These are phyloP conservation scores for Botrytis galanthina DNA, from an alignment of 2,329 filamentous ascomycete genomes.

Conservation along the genomic window DNA sequence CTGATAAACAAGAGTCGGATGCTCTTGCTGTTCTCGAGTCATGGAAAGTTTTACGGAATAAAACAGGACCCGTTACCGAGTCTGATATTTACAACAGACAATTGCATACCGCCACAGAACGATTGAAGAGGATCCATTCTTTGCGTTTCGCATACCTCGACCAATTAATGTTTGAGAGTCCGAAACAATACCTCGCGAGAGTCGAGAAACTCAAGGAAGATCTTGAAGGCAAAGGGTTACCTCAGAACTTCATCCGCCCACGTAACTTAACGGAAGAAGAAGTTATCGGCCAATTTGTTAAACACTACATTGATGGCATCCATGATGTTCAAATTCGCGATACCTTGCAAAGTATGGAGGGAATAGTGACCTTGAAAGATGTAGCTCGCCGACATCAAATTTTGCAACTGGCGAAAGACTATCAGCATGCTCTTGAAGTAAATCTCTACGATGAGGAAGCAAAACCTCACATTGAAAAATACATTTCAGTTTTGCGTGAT, in stretches of 20 bases:
- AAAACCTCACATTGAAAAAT: slow-evolving; percentile 44
- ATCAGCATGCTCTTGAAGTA: slow-evolving; percentile 52
- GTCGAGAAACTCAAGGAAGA: slow-evolving; percentile 43
- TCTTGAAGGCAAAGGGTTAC: slow-evolving; percentile 34
- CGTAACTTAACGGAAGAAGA: slow-evolving; percentile 20
- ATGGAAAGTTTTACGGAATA: slow-evolving; percentile 45
- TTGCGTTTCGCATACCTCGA: slow-evolving; percentile 54
- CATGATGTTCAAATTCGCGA: slow-evolving; percentile 46
- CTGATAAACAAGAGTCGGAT: slow-evolving; percentile 41
- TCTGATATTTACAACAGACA: slow-evolving; percentile 53
- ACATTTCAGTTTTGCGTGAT: slow-evolving; percentile 51
- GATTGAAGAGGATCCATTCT: slow-evolving; percentile 51
- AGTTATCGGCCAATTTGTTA: slow-evolving; percentile 38
- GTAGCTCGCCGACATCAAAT: slow-evolving; percentile 47
- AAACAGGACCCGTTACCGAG: slow-evolving; percentile 43
- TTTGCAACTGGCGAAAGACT: slow-evolving; percentile 55
- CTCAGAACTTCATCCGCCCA: slow-evolving; percentile 16
- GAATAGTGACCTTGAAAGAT: slow-evolving; percentile 41
- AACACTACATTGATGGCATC: slow-evolving; percentile 55
- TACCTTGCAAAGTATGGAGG: slow-evolving; percentile 37
- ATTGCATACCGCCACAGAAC: slow-evolving; percentile 48
- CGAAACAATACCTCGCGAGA: slow-evolving; percentile 50
- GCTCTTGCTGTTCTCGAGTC: slow-evolving; percentile 41
- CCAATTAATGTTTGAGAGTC: slow-evolving; percentile 53
- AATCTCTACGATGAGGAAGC: slow-evolving; percentile 45